Evolutionary conservation across 1,284 basidiomycete genomes (phyloP), one percentile per base, ranked within the genome.

Genomic region (Anthracocystis walkeri): DNA sequence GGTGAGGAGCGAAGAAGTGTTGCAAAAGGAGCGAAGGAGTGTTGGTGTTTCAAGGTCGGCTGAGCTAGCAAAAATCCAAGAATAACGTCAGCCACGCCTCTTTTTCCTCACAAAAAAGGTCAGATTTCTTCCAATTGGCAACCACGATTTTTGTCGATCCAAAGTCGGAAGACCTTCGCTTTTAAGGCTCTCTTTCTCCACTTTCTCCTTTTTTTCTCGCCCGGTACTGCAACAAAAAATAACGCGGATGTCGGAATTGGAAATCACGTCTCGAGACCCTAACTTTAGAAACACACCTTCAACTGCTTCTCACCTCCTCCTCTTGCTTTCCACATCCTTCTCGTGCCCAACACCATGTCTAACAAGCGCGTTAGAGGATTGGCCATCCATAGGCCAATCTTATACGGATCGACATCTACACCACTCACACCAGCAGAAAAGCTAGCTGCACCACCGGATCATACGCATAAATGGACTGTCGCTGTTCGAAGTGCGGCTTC

Each of bases 391-490:
- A 89, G 97, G 48, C 93, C 95, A 0, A 90, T 99, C 76, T 93
- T 98, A 70, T 97, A 97, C 86, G 97, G 97, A 60, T 98, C 97
- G 83, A 93, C 92, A n/a, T 93, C 96, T 12, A 89, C 90, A 1
- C 90, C 95, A 31, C 86, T 99, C 70, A 91, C 90, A 0, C 88
- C 90, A 8, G 90, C 91, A 76, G 95, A 97, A 82, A 90, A 90
- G 57, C 90, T 91, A 58, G 77, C 86, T 8, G 82, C 77, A 23
- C 62, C 86, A 53, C 89, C 89, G 20, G 91, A 92, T 81, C 97
- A 99, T 83, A 98, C 97, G 3, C 96, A 99, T 86, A 90, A 90
- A 77, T 99, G 97, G 97, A 98, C 95, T 0, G 91, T 99, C 58
- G 95, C 95, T 31, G 90, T 99, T 14, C 91, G 97, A 4, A 88